Evolutionary conservation across 2,329 filamentous ascomycete genomes (phyloP), one percentile per base, ranked within the genome.

Genomic region (Hymenoscyphus fraxineus): DNA sequence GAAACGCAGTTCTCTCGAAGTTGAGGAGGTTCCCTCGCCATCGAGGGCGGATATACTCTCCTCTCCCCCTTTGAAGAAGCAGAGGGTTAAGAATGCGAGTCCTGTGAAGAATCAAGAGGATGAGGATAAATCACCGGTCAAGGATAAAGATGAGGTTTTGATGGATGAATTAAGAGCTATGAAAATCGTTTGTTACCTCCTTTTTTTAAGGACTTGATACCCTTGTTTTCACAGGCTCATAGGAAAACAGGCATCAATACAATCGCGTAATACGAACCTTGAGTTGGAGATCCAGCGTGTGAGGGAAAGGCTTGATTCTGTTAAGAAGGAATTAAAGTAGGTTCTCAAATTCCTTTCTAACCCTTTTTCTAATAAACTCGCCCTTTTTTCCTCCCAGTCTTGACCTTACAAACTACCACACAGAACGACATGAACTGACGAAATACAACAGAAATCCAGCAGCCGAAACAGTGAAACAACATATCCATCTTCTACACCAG

Each of bases 401-500:
- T 40, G 13, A 22, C 38, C 1, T 15, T 35, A 35, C 7, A 35
- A 2, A 7, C 35, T 35, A 35, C 35, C 35, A 6, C 35, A 7
- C 6, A 35, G 9, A 5, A 10, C 2, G 4, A 35, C 6, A 6
- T 35, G 6, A 35, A 35, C 35, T 35, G 9, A 35, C 7, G 35
- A 35, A 35, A 10, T 35, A 5, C 7, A 68, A 44, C 27, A 67
- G 47, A 27, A 27, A 54, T 41, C 71, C 71, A 15, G 73, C 74
- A 7, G 78, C 83, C 51, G 76, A 77, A 22, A 83, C 85, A 10
- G 84, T 89, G 60, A 82, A 85, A 62, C 77, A 78, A 39, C 88
- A 91, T 73, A 91, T 91, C 71, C 81, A 80, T 65, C 78, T 88
- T 3, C 78, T 91, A 39, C 87, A 90, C 68, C 79, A 84, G 64